Evolutionary conservation across 2,329 filamentous ascomycete species (phyloP), one percentile per base, ranked within the genome.

Genomic region (Zasmidium angulare): DNA sequence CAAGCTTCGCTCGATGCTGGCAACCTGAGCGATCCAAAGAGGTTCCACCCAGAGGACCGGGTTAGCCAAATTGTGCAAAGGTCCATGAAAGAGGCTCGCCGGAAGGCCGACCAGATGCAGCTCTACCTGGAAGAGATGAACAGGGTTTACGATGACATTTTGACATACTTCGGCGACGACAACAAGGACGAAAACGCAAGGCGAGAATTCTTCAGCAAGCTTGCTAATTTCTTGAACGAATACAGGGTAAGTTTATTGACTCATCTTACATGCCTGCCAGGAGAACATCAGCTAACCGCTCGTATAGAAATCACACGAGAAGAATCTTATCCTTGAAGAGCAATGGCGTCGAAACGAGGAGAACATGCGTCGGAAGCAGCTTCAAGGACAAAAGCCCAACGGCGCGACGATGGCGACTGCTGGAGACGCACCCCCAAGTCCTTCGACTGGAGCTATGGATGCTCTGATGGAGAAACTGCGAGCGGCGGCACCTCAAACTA

Each of bases 141-240:
- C 67, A 87, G 89, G 71, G 89, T 89, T 0, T 98, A 93, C 79
- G 90, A 96, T 71, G 92, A 97, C 73, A 97, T 98, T 68, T 92
- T 98, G 88, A 84, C 88, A 4, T 96, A 96, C 77, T 98, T 97
- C 73, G 95, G 95, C 65, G 95, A 99, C 79, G 95, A 99, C 71
- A 87, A 90, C 43, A 82, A 84, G 12, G 95, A 99, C 73, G 95
- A 98, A 55, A 96, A 91, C 70, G 89, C 93, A n/a, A 84, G 93
- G 58, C 85, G 95, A 63, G 93, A 97, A 68, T 99, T 99, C 83
- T 99, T 99, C 73, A 81, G 88, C 64, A 98, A 98, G 80, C 83
- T 99, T 69, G 92, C 93, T 20, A 82, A 86, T 56, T 99, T 99
- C 79, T 85, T 99, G 68, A 79, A 82, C 29, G 95, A 98, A 75